Evolutionary conservation across 2,329 filamentous ascomycete species (phyloP).

Genomic region (Cucurbitaria berberidis): DNA sequence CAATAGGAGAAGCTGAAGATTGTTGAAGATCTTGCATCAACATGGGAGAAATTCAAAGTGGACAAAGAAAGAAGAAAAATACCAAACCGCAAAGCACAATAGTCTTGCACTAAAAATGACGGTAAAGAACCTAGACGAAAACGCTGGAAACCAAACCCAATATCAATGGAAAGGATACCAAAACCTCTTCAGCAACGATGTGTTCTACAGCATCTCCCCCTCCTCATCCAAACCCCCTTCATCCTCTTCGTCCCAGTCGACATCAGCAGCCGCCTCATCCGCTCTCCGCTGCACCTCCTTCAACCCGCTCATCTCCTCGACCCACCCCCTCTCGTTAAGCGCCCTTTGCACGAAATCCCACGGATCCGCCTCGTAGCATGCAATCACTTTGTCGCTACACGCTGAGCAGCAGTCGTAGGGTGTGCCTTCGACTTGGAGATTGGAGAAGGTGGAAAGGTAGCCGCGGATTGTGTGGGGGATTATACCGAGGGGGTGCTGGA

Average conservation of each 20-base stretch:
- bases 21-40: no score
- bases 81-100: no score
- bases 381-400: slow-evolving; percentile 73
- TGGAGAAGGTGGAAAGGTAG: slow-evolving; percentile 76
- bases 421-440: slow-evolving; percentile 72
- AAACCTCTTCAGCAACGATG: no score
- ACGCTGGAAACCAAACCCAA: no score
- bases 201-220: slow-evolving; percentile 56
- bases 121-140: no score
- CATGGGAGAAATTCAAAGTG: no score
- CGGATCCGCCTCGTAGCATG: slow-evolving; percentile 69
- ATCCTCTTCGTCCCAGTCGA: slow-evolving; percentile 64
- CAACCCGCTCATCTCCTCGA: slow-evolving; percentile 76
- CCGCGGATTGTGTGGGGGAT: slow-evolving; percentile 83
- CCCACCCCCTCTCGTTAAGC: slow-evolving; percentile 76
- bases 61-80: no score
- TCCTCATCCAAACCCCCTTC: slow-evolving; percentile 61
- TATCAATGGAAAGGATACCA: no score
- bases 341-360: slow-evolving; percentile 81
- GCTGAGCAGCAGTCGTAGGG: slow-evolving; percentile 84
- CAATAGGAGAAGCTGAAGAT: no score
- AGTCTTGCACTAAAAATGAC: no score
- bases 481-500: slow-evolving; percentile 68
- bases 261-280: slow-evolving; percentile 55
- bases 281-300: slow-evolving; percentile 67